phyloP scores from a whole-genome alignment of 179 eudicot species.

The Heliamphora pulchella region DNA sequence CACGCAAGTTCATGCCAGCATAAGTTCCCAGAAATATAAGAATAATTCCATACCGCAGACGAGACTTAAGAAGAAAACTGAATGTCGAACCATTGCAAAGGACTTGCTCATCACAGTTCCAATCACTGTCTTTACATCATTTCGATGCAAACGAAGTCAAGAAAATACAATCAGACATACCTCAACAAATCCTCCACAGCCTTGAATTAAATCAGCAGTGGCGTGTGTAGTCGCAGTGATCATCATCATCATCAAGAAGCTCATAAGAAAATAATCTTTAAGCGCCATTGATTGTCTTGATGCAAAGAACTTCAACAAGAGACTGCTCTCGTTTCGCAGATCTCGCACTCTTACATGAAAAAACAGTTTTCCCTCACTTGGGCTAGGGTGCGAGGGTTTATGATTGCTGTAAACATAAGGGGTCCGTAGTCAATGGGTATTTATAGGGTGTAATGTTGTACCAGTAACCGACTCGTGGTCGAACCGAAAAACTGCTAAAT shows the following conservation, averaged over 20 bases:
- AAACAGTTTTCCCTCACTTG: too few relatives aligned
- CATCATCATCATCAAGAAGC: background rate
- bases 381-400: too few relatives aligned
- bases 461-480: too few relatives aligned
- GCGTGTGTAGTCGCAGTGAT: constrained; percentile 14
- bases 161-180: constrained; percentile 23
- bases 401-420: too few relatives aligned
- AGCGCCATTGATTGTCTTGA: constrained; percentile 7
- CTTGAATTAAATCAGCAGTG: constrained; percentile 76
- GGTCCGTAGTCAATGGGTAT: too few relatives aligned
- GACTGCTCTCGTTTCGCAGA: constrained; percentile 8
- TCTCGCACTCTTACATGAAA: background rate
- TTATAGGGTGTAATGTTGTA: too few relatives aligned
- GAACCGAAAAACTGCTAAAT: too few relatives aligned
- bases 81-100: background rate
- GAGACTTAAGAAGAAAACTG: background rate
- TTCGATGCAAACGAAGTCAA: background rate
- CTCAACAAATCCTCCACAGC: constrained; percentile 98
- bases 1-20: constrained; percentile 7
- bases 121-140: background rate
- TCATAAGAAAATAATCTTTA: background rate
- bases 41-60: background rate
- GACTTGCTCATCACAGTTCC: background rate
- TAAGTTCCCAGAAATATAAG: constrained; percentile 1
- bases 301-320: constrained; percentile 6